A percentile compares a stretch with the other conserved stretches of the same genome.
Evolutionary conservation across 1,139 yeast genomes (phyloP).

Genomic region (Wickerhamomyces sp.): DNA sequence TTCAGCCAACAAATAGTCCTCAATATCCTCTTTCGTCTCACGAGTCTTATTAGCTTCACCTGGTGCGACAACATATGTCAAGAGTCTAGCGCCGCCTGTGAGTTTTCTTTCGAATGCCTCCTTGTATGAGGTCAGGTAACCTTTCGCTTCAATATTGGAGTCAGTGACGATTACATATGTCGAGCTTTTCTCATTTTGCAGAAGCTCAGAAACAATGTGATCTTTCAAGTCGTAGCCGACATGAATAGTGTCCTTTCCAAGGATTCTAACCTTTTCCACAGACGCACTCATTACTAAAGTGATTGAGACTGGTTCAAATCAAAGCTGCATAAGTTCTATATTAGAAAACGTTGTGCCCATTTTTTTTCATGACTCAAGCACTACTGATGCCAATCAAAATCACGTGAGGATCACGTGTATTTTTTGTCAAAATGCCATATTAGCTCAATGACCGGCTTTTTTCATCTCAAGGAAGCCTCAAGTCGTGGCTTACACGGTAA

Average conservation of each 20-base stretch:
- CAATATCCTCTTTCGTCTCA: slow-evolving; percentile 87
- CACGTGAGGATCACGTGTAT: too few relatives aligned
- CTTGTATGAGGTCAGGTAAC: slow-evolving; percentile 45
- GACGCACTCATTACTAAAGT: slow-evolving; percentile 10
- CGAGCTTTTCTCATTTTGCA: slow-evolving; percentile 65
- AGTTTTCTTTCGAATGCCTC: slow-evolving; percentile 33
- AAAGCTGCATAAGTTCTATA: background rate
- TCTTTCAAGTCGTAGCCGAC: slow-evolving; percentile 81
- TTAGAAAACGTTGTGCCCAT: too few relatives aligned
- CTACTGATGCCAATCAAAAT: too few relatives aligned
- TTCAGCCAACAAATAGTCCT: slow-evolving; percentile 77
- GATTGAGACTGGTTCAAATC: too few relatives aligned
- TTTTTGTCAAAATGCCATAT: too few relatives aligned
- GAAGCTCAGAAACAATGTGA: slow-evolving; percentile 70
- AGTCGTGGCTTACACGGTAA: too few relatives aligned
- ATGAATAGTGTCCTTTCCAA: slow-evolving; percentile 83
- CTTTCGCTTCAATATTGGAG: slow-evolving; percentile 67
- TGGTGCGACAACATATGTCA: slow-evolving; percentile 77
- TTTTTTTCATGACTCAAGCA: too few relatives aligned
- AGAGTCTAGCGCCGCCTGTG: slow-evolving; percentile 53
- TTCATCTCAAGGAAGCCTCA: too few relatives aligned
- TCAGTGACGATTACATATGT: slow-evolving; percentile 93
- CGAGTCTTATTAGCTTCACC: slow-evolving; percentile 92
- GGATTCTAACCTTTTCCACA: slow-evolving; percentile 53
- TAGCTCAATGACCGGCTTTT: too few relatives aligned